Conservation (phyloP, 1,284 basidiomycete genomes). For the Apiotrichum gamsii region DNA sequence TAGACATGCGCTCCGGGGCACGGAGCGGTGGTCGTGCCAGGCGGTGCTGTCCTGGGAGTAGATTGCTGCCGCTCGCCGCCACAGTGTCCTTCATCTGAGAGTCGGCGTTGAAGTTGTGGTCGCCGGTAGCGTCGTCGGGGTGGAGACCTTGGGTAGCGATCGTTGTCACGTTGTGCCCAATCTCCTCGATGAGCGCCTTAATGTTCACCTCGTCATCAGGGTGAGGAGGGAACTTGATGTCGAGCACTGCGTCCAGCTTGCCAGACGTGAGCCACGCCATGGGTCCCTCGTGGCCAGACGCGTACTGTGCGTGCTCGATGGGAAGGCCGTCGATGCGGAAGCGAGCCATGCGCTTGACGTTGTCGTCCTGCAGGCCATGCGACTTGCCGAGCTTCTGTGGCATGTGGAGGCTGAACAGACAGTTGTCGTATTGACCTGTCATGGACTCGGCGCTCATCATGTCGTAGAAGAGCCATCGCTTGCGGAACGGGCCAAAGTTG, state of each 20-base stretch:
- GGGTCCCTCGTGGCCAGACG: constrained; percentile 70
- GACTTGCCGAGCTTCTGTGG: constrained; percentile 86
- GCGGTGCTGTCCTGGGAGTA: constrained; percentile 81
- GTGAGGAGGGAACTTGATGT: constrained; percentile 92
- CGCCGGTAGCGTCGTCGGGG: constrained; percentile 26
- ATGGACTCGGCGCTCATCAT: constrained; percentile 85
- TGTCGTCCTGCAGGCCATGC: constrained; percentile 65
- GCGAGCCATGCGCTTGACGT: constrained; percentile 84
- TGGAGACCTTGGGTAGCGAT: constrained; percentile 45
- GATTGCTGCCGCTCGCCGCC: constrained; percentile 49
- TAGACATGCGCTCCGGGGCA: constrained; percentile 54
- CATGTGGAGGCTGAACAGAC: constrained; percentile 91
- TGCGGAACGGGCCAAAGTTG: constrained; percentile 75
- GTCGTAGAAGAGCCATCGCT: constrained; percentile 94
- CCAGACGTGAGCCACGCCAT: constrained; percentile 96
- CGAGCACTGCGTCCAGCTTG: constrained; percentile 91
- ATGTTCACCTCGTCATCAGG: constrained; percentile 64
- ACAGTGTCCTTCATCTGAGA: constrained; percentile 50
- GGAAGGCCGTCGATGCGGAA: constrained; percentile 95
- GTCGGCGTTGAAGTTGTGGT: constrained; percentile 21
- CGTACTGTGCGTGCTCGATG: constrained; percentile 89
- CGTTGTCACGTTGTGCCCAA: constrained; percentile 70
- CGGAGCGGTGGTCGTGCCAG: constrained; percentile 79
- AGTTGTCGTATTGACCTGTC: constrained; percentile 97
- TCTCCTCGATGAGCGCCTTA: constrained; percentile 81